A percentile compares a stretch with the other conserved stretches of the same genome.
phyloP scores from a whole-genome alignment of 768 basidiomycete species.

The Coprinellus aureogranulatus region DNA sequence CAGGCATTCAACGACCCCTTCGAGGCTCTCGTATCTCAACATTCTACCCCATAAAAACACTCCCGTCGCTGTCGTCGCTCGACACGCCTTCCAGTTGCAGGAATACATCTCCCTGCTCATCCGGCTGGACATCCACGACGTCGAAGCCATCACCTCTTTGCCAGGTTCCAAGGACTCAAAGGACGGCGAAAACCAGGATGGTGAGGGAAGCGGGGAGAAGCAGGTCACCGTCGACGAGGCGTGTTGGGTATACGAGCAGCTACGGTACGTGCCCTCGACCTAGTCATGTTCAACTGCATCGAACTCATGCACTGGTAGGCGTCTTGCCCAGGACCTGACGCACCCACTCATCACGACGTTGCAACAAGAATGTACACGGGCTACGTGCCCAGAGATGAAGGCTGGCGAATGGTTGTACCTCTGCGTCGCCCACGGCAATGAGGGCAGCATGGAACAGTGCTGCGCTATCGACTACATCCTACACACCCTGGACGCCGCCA shows the following conservation, averaged over 20 bases:
- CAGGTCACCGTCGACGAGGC: slow-evolving; percentile 72
- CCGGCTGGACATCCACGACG: slow-evolving; percentile 82
- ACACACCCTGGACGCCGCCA: slow-evolving; percentile 91
- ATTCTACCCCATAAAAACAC: slow-evolving; percentile 72
- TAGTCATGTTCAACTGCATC: not conserved
- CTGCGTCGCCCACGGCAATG: slow-evolving; percentile 91
- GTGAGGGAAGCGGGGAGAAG: slow-evolving; percentile 22
- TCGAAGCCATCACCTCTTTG: slow-evolving; percentile 74
- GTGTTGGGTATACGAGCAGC: slow-evolving; percentile 77
- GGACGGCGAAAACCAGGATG: slow-evolving; percentile 18
- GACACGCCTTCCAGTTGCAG: slow-evolving; percentile 92
- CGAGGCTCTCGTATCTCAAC: slow-evolving; percentile 77
- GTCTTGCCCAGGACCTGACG: slow-evolving; percentile 83
- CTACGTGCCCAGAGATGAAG: slow-evolving; percentile 95
- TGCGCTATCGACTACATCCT: slow-evolving; percentile 96
- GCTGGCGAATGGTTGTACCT: slow-evolving; percentile 98
- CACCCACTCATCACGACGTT: slow-evolving; percentile 82
- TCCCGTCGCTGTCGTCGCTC: slow-evolving; percentile 68
- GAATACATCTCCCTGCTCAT: slow-evolving; percentile 92
- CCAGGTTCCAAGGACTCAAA: slow-evolving; percentile 47
- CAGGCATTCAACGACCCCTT: slow-evolving; percentile 59
- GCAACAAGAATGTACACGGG: slow-evolving; percentile 83
- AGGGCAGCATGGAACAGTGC: slow-evolving; percentile 91
- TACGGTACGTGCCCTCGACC: slow-evolving; percentile 34
- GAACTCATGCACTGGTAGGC: slow-evolving; percentile 40